These are phyloP conservation scores for Sporopachydermia lactativora DNA, from an alignment of 805 yeast species.

Conservation along the genomic window DNA sequence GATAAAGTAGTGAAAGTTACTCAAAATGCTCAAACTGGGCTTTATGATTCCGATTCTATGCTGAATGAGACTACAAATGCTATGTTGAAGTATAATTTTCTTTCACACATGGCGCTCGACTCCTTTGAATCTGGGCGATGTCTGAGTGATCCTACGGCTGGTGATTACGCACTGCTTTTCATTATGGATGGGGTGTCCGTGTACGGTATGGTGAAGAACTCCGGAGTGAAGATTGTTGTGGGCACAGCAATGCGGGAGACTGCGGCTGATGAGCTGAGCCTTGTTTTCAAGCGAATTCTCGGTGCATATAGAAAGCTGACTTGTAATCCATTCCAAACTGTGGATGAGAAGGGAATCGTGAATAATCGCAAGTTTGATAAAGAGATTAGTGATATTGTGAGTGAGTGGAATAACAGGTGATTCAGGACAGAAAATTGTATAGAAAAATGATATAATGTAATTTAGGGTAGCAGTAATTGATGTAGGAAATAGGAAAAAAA, in stretches of 20 bases:
- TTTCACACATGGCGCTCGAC: conserved; percentile 67
- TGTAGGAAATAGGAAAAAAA: neutral
- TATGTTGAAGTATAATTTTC: conserved; percentile 47
- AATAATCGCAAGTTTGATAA: conserved; percentile 8
- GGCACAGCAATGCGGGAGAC: conserved; percentile 30
- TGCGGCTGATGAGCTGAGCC: conserved; percentile 11
- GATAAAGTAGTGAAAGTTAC: neutral
- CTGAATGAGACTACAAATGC: conserved; percentile 21
- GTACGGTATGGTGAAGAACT: conserved; percentile 54
- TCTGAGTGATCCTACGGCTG: conserved; percentile 26
- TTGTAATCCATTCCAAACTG: conserved; percentile 47
- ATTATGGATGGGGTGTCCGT: conserved; percentile 55
- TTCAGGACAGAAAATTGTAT: too few relatives aligned
- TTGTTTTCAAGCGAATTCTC: conserved; percentile 29
- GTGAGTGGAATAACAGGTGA: conserved; percentile 3
- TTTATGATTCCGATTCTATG: neutral
- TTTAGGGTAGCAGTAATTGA: too few relatives aligned
- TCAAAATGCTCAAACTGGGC: neutral
- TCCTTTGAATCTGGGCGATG: conserved; percentile 39
- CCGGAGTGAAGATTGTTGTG: conserved; percentile 51
- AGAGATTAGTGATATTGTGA: conserved; percentile 14
- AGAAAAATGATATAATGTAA: too few relatives aligned
- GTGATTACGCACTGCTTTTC: conserved; percentile 33
- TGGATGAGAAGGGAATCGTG: conserved; percentile 16
- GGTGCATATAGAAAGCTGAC: conserved; percentile 38